These are phyloP conservation scores for sunflower (Helianthus annuus) DNA, from an alignment of 129 eudicot genomes.

Conservation along the genomic window HanXRQr2.0-SUNRISE NC_035449.2:19077345-19077844, in stretches of 20 bases:
- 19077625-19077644: constrained; percentile 66
- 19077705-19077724: constrained; percentile 41
- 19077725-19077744: constrained; percentile 53
- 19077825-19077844: constrained; percentile 60
- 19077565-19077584: constrained; percentile 68
- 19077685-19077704: constrained; percentile 57
- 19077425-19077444: constrained; percentile 3
- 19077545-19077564: constrained; percentile 45
- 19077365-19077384: too few relatives aligned
- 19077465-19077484: not conserved
- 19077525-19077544: constrained; percentile 25
- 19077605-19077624: constrained; percentile 76
- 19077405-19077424: not conserved
- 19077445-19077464: constrained; percentile 2
- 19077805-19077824: constrained; percentile 51
- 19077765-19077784: constrained; percentile 33
- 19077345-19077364: too few relatives aligned
- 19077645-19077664: constrained; percentile 93
- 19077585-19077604: constrained; percentile 91
- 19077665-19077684: constrained; percentile 57
- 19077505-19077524: constrained; percentile 9
- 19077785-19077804: constrained; percentile 49
- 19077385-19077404: too few relatives aligned
- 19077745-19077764: constrained; percentile 30
- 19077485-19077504: constrained; percentile 3